These are phyloP conservation scores for Backusella tuberculispora DNA, from an alignment of 192 early-diverging fungal genomes.

Conservation along the genomic window DNA sequence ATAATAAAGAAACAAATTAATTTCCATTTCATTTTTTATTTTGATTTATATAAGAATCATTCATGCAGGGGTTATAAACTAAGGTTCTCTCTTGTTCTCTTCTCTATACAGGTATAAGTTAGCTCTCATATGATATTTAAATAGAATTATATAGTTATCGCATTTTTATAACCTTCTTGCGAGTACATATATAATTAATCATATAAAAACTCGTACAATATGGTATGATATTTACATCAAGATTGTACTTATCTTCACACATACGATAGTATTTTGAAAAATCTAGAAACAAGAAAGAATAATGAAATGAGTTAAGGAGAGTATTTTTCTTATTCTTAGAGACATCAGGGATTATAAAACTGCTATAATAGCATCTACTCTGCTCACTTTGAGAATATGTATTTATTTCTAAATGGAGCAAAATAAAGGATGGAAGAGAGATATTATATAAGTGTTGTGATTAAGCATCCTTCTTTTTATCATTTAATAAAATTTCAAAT, in stretches of 20 bases:
- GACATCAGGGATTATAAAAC: background rate
- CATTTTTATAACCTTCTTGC: too few relatives aligned
- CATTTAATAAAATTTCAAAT: too few relatives aligned
- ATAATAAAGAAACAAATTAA: background rate
- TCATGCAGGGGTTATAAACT: background rate
- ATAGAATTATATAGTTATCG: too few relatives aligned
- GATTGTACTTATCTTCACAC: background rate
- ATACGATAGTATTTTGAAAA: background rate
- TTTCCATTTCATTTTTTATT: background rate
- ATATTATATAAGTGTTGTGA: background rate
- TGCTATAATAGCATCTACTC: background rate
- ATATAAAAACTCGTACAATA: background rate
- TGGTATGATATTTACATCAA: background rate
- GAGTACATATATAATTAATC: background rate
- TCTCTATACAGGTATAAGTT: too few relatives aligned
- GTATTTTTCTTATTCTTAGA: background rate
- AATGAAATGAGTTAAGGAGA: background rate
- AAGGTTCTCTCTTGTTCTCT: too few relatives aligned
- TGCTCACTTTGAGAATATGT: background rate
- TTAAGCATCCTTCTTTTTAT: too few relatives aligned
- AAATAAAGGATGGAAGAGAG: background rate
- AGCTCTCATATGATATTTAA: too few relatives aligned
- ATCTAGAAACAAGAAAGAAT: background rate
- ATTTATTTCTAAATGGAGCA: background rate
- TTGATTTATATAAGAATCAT: slow-evolving; percentile 8